A percentile compares a stretch with the other conserved stretches of the same genome.
Conservation (phyloP, 2,329 filamentous ascomycete species). For the Fusarium miscanthi region DNA sequence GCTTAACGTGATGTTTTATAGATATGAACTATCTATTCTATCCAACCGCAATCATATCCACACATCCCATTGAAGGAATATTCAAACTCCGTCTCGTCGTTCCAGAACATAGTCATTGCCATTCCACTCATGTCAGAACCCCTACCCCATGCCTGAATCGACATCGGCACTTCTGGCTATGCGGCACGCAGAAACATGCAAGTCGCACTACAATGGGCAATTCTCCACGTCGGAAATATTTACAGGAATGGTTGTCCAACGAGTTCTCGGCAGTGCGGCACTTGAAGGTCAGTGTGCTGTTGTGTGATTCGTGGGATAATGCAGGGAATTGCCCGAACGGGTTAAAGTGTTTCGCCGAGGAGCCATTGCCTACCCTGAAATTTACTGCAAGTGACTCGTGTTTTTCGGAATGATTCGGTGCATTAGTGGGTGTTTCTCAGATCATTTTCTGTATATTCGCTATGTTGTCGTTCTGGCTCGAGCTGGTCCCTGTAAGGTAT, state of each 20-base stretch:
- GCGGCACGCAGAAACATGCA: background rate
- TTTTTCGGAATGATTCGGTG: background rate
- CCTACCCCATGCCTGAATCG: background rate
- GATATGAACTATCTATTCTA: no score
- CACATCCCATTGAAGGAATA: background rate
- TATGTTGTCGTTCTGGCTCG: background rate
- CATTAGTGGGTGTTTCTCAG: no score
- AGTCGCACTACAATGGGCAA: background rate
- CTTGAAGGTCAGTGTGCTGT: background rate
- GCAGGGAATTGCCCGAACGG: background rate
- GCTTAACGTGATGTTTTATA: background rate
- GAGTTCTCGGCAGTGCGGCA: background rate
- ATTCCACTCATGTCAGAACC: background rate
- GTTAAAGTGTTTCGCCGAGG: background rate
- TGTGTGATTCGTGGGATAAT: background rate
- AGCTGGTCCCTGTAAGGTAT: no score
- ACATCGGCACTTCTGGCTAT: background rate
- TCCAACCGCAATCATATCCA: accelerated
- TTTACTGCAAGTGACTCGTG: background rate
- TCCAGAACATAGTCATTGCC: background rate
- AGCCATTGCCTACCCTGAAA: background rate
- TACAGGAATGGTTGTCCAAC: background rate
- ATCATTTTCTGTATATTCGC: background rate
- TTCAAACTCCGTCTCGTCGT: background rate
- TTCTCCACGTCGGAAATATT: background rate